A percentile compares a stretch with the other conserved stretches of the same genome.
Evolutionary conservation across 441 rosid genomes (phyloP).

Genomic region (Gossypium davidsonii): DNA sequence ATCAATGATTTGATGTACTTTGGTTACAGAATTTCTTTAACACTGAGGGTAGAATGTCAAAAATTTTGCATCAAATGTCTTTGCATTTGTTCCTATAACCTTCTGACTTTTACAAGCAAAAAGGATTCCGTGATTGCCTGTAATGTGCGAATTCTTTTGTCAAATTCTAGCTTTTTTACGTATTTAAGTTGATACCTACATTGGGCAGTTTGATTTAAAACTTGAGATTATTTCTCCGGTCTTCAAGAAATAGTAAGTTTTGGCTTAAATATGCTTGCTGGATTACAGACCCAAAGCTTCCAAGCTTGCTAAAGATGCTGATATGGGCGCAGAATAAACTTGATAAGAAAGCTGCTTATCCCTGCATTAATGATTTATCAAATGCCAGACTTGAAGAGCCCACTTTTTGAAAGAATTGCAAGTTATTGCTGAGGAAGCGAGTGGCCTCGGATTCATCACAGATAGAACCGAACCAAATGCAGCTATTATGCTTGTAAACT

Average conservation of each 20-base stretch:
- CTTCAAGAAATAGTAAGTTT: background rate
- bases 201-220: background rate
- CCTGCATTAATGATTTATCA: constrained; percentile 70
- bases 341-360: constrained; percentile 81
- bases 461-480: constrained; percentile 14
- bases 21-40: background rate
- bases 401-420: constrained; percentile 27
- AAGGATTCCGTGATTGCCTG: background rate
- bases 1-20: background rate
- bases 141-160: background rate
- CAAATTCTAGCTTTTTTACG: background rate
- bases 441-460: constrained; percentile 5
- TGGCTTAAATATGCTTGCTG: background rate
- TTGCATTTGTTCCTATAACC: background rate
- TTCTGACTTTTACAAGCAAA: background rate
- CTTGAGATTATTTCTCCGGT: background rate
- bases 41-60: background rate
- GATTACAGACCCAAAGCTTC: constrained; percentile 81
- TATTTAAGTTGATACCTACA: background rate
- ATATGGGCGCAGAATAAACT: constrained; percentile 81
- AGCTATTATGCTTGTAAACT: constrained; percentile 17
- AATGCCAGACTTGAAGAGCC: constrained; percentile 71
- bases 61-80: background rate
- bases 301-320: constrained; percentile 82
- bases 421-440: constrained; percentile 2